Conservation (phyloP, 257 asterid genomes). For the Echites panduratus region DNA sequence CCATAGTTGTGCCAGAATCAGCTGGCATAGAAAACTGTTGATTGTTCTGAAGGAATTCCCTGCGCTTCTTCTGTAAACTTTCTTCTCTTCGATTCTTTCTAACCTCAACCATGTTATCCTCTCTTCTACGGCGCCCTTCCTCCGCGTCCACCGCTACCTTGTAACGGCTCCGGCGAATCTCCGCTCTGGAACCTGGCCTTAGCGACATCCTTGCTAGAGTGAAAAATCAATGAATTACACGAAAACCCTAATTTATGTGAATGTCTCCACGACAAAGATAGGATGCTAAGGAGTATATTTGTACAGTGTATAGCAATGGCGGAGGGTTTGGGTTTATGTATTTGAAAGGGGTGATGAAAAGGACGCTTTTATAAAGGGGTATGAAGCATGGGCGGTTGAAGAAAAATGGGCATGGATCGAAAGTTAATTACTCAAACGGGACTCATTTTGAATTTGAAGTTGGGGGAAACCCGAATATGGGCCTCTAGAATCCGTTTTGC, state of each 20-base stretch:
- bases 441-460: conserved; percentile 45
- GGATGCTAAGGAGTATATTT: neutral
- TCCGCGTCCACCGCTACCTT: conserved; percentile 93
- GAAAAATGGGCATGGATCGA: conserved; percentile 39
- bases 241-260: conserved; percentile 9
- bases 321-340: conserved; percentile 19
- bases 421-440: conserved; percentile 35
- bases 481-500: neutral
- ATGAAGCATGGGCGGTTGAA: neutral
- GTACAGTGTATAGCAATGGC: conserved; percentile 3
- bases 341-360: conserved; percentile 28
- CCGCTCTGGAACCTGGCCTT: conserved; percentile 67
- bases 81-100: conserved; percentile 85
- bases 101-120: conserved; percentile 92
- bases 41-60: conserved; percentile 53
- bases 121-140: conserved; percentile 88
- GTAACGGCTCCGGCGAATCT: conserved; percentile 80
- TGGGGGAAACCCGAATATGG: conserved; percentile 23
- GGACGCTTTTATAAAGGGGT: conserved; percentile 30
- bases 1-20: conserved; percentile 34
- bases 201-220: conserved; percentile 48
- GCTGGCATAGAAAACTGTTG: conserved; percentile 40
- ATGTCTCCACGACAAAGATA: neutral
- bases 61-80: conserved; percentile 86
- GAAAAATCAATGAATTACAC: neutral